phyloP scores from a whole-genome alignment of 2,329 filamentous ascomycete genomes.

The Pseudopithomyces maydicus region DNA sequence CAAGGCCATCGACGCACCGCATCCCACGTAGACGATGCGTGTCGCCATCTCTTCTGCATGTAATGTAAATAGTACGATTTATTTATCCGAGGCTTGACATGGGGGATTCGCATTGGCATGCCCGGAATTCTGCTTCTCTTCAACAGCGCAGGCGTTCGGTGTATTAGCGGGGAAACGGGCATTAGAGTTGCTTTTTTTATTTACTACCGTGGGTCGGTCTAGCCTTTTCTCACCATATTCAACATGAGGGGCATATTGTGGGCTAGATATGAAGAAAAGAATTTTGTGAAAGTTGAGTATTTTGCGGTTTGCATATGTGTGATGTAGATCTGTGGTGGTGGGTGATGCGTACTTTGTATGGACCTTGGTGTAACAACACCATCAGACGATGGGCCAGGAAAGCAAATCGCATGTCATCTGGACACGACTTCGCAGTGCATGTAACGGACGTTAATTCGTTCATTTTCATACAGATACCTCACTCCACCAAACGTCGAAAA shows the following conservation, averaged over 20 bases:
- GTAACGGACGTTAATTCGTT: too few species aligned
- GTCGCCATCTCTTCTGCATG: neutral
- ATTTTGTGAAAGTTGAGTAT: too few species aligned
- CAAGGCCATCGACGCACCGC: slow-evolving; percentile 5
- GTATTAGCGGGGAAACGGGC: neutral
- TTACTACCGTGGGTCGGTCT: too few species aligned
- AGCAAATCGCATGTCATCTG: too few species aligned
- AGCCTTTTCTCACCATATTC: slow-evolving; percentile 1
- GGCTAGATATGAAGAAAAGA: neutral
- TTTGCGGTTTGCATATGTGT: neutral
- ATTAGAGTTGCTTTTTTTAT: neutral
- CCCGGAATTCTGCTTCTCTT: neutral
- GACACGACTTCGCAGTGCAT: too few species aligned
- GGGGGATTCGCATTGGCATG: neutral
- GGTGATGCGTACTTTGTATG: too few species aligned
- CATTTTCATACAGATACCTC: too few species aligned
- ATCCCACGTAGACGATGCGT: neutral
- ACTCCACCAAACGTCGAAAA: too few species aligned
- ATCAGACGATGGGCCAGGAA: too few species aligned
- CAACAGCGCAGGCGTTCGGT: slow-evolving; percentile 7
- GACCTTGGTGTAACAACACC: too few species aligned
- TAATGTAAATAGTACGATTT: slow-evolving; percentile 3
- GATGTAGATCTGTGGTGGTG: too few species aligned
- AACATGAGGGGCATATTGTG: neutral
- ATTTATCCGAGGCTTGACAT: too few species aligned